Conservation (phyloP, 2,329 filamentous ascomycete genomes). For the Neofusicoccum sp. region DNA sequence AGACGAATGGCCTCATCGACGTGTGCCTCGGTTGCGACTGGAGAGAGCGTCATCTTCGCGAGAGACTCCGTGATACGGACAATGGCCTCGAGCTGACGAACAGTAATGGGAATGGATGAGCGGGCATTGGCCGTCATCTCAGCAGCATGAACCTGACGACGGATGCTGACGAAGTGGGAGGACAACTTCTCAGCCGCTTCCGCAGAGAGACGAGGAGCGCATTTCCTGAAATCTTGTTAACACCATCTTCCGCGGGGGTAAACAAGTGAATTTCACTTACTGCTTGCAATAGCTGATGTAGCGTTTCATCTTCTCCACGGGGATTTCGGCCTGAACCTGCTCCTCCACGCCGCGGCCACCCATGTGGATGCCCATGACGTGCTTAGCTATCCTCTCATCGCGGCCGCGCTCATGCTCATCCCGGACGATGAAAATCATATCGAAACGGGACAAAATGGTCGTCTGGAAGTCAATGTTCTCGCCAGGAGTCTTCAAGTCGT, state of each 20-base stretch:
- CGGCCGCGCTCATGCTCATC: slow-evolving; percentile 88
- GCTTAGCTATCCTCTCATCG: slow-evolving; percentile 90
- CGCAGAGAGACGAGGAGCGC: slow-evolving; percentile 83
- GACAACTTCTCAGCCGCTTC: slow-evolving; percentile 95
- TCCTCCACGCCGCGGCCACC: slow-evolving; percentile 80
- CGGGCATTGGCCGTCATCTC: slow-evolving; percentile 87
- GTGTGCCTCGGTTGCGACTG: slow-evolving; percentile 83
- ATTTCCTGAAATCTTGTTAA: slow-evolving; percentile 61
- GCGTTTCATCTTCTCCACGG: slow-evolving; percentile 94
- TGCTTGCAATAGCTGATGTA: slow-evolving; percentile 97
- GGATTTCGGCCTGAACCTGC: slow-evolving; percentile 79
- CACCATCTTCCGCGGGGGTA: not conserved
- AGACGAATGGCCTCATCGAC: slow-evolving; percentile 97
- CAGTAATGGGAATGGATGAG: slow-evolving; percentile 93
- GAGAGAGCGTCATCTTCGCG: slow-evolving; percentile 83
- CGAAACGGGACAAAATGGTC: slow-evolving; percentile 95
- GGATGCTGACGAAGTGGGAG: slow-evolving; percentile 94
- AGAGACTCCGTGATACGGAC: slow-evolving; percentile 94
- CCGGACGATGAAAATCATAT: slow-evolving; percentile 99
- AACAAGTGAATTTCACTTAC: slow-evolving; percentile 51
- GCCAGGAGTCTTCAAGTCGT: slow-evolving; percentile 94
- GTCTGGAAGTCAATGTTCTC: slow-evolving; percentile 99
- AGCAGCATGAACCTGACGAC: slow-evolving; percentile 86
- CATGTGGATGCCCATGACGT: slow-evolving; percentile 98
- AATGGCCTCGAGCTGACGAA: slow-evolving; percentile 85